phyloP scores from a whole-genome alignment of 225 moss, liverwort and hornwort species.

The Anthoceros angustus region DNA sequence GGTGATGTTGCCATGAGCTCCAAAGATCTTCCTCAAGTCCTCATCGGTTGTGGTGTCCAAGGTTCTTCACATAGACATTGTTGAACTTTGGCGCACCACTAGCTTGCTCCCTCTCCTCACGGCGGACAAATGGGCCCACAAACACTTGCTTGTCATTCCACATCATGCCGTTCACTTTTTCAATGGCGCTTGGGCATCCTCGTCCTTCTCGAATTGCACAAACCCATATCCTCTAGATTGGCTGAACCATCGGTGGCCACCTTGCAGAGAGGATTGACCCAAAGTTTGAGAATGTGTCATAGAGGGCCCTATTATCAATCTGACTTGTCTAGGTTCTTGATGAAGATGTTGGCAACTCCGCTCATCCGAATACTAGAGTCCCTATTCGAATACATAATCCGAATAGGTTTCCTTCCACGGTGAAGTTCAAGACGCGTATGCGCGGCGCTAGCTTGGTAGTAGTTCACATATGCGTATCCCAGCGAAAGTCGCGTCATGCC shows the following conservation, averaged over 20 bases:
- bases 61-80: too few species aligned
- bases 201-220: constrained; percentile 95
- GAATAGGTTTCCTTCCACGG: constrained; percentile 61
- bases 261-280: constrained; percentile 89
- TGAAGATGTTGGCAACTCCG: constrained; percentile 82
- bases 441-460: constrained; percentile 72
- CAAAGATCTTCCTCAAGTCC: constrained; percentile 34
- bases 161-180: constrained; percentile 90
- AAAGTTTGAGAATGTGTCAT: constrained; percentile 74
- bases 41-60: constrained; percentile 43
- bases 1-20: constrained; percentile 39
- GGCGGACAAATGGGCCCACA: constrained; percentile 86
- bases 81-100: constrained; percentile 79
- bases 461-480: constrained; percentile 95
- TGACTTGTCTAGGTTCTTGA: constrained; percentile 85
- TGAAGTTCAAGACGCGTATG: constrained; percentile 79
- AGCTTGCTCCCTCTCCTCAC: constrained; percentile 81
- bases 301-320: constrained; percentile 89
- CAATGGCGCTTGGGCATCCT: constrained; percentile 80
- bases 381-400: constrained; percentile 89
- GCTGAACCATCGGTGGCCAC: constrained; percentile 65
- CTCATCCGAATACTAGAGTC: constrained; percentile 91
- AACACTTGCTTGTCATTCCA: constrained; percentile 84
- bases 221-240: constrained; percentile 96
- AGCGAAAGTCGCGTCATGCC: constrained; percentile 84